Percentiles rank a stretch among this genome's conserved stretches.
phyloP scores from a whole-genome alignment of 768 basidiomycete species.

The Calocybe cyanea region DNA sequence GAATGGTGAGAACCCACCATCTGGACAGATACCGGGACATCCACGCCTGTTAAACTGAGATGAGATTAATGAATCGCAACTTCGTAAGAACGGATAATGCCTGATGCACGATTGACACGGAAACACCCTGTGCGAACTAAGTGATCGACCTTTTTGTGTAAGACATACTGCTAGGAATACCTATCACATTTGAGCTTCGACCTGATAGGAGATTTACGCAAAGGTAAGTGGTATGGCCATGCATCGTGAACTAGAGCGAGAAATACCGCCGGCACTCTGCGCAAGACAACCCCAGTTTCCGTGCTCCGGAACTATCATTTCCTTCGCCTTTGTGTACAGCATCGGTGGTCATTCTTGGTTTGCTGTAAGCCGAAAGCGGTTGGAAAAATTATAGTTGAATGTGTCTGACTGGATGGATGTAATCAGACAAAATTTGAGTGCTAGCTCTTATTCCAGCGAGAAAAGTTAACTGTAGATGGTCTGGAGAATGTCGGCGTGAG shows the following conservation, averaged over 20 bases:
- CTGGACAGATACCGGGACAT: conserved; percentile 49
- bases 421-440: too few species aligned
- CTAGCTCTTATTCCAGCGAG: too few species aligned
- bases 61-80: not conserved
- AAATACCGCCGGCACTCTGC: conserved; percentile 49
- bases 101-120: conserved; percentile 54
- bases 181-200: conserved; percentile 57
- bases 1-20: conserved; percentile 27
- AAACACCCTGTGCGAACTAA: conserved; percentile 33
- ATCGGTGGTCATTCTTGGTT: conserved; percentile 11
- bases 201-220: conserved; percentile 23
- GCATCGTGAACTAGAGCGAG: not conserved
- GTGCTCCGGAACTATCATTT: conserved; percentile 17
- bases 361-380: too few species aligned
- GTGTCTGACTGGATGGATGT: too few species aligned
- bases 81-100: conserved; percentile 7
- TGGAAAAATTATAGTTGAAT: too few species aligned
- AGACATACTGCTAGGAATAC: conserved; percentile 11
- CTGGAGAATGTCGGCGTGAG: not conserved
- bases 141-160: conserved; percentile 1
- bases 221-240: too few species aligned
- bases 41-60: conserved; percentile 32
- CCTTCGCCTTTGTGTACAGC: conserved; percentile 8
- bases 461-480: not conserved
- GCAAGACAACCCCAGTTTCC: conserved; percentile 43